These are phyloP conservation scores for Diaporthe capsici DNA, from an alignment of 2,329 filamentous ascomycete species.

Conservation along the genomic window DNA sequence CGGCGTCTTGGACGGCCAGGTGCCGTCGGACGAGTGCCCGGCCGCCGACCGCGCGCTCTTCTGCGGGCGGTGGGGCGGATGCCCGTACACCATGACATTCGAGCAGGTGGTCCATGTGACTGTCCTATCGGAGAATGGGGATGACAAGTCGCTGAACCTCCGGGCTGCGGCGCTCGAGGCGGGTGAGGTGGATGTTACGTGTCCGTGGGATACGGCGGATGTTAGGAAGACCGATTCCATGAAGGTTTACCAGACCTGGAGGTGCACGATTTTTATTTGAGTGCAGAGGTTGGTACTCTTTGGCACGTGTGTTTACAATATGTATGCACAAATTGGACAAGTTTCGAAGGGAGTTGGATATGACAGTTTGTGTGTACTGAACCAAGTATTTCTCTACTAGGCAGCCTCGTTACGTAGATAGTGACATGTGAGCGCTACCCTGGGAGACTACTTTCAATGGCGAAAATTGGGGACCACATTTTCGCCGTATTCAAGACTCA, in stretches of 20 bases:
- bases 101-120: background rate
- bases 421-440: too few species aligned
- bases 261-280: background rate
- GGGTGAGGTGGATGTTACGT: background rate
- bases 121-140: background rate
- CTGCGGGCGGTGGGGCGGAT: background rate
- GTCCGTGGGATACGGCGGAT: background rate
- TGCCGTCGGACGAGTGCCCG: background rate
- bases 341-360: too few species aligned
- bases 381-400: too few species aligned
- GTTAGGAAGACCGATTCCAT: background rate
- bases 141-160: background rate
- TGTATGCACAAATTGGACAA: too few species aligned
- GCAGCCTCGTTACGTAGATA: too few species aligned
- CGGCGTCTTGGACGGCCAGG: background rate
- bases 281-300: too few species aligned
- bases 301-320: too few species aligned
- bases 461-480: too few species aligned
- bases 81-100: background rate
- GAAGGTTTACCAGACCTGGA: background rate
- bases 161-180: background rate
- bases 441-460: too few species aligned
- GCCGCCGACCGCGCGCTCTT: background rate
- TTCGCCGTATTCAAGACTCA: too few species aligned
- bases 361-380: too few species aligned